Evolutionary conservation across 192 early-diverging fungal species (phyloP), one percentile per base, ranked within the genome.

Genomic region (Radiomyces spectabilis): DNA sequence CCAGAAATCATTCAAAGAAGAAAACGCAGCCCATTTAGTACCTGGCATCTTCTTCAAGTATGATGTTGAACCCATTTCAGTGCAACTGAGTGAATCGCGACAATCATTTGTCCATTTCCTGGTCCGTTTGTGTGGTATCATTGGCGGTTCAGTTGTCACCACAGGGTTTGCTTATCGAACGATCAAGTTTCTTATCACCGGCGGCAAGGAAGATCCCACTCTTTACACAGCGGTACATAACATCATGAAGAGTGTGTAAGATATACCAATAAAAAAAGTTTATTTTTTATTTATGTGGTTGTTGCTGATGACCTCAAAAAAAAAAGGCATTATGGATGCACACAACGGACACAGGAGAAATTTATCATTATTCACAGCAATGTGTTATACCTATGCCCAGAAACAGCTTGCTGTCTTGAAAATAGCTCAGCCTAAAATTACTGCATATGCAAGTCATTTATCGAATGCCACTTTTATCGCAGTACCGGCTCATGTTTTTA

Each of bases 41-140:
- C 73, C 73, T 26, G 79, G 79, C n/a, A 78, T 95, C 38, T 95
- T 95, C 55, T 85, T 97, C 43, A 92, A 91, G 59, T 97, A 93
- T 61, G 84, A 86, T 30, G 83, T 97, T 59, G 93, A 97, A 66
- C 84, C 94, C 19, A 85, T 97, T 49, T 82, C 82, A 0, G 83
- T 94, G 4, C 78, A 79, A 10, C 81, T 97, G 16, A 79, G 79
- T 2, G 89, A 92, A 53, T 71, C 61, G 4, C 66, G 80, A 3
- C 62, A 63, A 35, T 73, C 80, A 5, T 78, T 95, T 39, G 35
- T 82, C 12, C 74, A 81, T 48, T 88, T 97, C 44, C 31, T 92
- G 34, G 87, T 87, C 5, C 70, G 92, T 16, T 64, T 93, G 16
- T 93, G 91, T 55, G 89, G 90, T n/a, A 84, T 93, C 15, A 65